A percentile compares a stretch with the other conserved stretches of the same genome.
These are phyloP conservation scores for Corallochytrium limacisporum DNA, from an alignment of 78 protist genomes.

Conservation along the genomic window DNA sequence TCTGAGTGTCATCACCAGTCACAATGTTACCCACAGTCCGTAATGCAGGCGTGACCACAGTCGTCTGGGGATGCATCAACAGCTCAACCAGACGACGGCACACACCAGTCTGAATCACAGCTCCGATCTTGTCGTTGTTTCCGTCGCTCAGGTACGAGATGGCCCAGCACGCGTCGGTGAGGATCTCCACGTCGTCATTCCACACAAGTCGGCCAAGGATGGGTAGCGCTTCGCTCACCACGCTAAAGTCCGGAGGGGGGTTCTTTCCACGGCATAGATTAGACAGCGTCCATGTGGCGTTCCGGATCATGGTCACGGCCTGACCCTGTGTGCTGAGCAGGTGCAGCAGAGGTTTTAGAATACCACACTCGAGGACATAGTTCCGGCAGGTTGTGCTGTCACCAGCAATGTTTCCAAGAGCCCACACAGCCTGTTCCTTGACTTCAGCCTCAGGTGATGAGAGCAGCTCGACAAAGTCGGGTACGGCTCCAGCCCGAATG, in stretches of 20 bases:
- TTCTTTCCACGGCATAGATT: slow-evolving; percentile 95
- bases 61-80: slow-evolving; percentile 4
- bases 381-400: slow-evolving; percentile 79
- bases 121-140: slow-evolving; percentile 65
- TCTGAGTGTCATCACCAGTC: slow-evolving; percentile 89
- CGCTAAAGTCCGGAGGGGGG: slow-evolving; percentile 42
- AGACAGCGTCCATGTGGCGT: slow-evolving; percentile 92
- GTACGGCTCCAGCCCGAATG: slow-evolving; percentile 70
- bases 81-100: slow-evolving; percentile 67
- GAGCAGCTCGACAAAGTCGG: slow-evolving; percentile 69
- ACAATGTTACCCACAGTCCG: slow-evolving; percentile 94
- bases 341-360: slow-evolving; percentile 48
- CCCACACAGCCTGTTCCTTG: slow-evolving; percentile 95
- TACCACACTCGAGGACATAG: slow-evolving; percentile 42
- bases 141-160: slow-evolving; percentile 87
- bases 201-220: neutral
- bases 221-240: slow-evolving; percentile 28
- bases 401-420: slow-evolving; percentile 97
- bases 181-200: neutral
- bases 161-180: slow-evolving; percentile 93
- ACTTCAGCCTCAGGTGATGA: slow-evolving; percentile 62
- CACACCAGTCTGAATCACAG: slow-evolving; percentile 63
- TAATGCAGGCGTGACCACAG: slow-evolving; percentile 85
- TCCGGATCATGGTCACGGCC: slow-evolving; percentile 64
- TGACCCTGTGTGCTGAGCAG: slow-evolving; percentile 1